These are phyloP conservation scores for Groenewaldozyma sp. DNA, from an alignment of 1,139 yeast genomes.

Conservation along the genomic window DNA sequence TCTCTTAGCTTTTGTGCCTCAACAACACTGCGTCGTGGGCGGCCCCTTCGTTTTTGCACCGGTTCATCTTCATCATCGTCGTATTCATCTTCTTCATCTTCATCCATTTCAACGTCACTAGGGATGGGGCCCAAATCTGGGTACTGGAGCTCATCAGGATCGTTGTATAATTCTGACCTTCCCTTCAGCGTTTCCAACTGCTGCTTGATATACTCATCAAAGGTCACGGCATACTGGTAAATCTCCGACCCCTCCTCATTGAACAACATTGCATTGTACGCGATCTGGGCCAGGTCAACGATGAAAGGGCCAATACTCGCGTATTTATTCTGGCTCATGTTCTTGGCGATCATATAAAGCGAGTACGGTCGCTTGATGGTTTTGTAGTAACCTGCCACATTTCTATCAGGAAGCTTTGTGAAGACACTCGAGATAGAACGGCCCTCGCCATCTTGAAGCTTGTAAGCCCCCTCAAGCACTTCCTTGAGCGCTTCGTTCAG, in stretches of 20 bases:
- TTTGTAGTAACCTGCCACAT: conserved; percentile 38
- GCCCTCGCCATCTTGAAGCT: conserved; percentile 25
- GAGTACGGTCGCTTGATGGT: conserved; percentile 42
- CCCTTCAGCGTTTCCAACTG: conserved; percentile 51
- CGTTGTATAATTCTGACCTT: conserved; percentile 32
- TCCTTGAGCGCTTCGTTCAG: conserved; percentile 15
- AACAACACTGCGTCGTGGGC: conserved; percentile 18
- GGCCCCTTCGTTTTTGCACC: conserved; percentile 18
- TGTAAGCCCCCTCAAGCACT: conserved; percentile 27
- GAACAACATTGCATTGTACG: conserved; percentile 83
- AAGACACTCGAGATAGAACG: conserved; percentile 32
- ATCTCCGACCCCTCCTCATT: conserved; percentile 62
- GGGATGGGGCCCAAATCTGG: conserved; percentile 75
- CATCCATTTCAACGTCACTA: conserved; percentile 14
- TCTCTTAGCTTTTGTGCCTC: conserved; percentile 13
- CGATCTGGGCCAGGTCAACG: conserved; percentile 68
- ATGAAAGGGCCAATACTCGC: conserved; percentile 57
- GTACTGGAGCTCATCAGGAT: conserved; percentile 37
- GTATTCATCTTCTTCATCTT: conserved; percentile 21
- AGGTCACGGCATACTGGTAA: conserved; percentile 59
- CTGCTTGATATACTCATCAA: conserved; percentile 53
- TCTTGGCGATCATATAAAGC: conserved; percentile 35
- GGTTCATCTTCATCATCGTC: conserved; percentile 18
- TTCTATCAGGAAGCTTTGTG: conserved; percentile 38
- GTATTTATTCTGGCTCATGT: conserved; percentile 47